Evolutionary conservation across 331 rosid species (phyloP).

Genomic region (Malus hybrid): DNA sequence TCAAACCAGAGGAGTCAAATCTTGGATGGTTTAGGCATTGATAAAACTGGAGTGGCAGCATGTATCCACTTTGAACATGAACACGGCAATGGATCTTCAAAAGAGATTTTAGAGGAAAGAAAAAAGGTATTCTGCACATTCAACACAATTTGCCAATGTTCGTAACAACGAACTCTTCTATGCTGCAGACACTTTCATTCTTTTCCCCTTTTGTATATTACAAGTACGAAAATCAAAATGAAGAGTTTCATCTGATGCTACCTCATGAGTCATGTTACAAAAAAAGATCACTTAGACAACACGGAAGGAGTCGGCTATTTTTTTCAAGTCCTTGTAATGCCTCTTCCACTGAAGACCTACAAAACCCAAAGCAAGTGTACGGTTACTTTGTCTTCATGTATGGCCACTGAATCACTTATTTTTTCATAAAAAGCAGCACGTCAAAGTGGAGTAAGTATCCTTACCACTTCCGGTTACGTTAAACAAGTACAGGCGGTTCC

Average conservation of each 20-base stretch:
- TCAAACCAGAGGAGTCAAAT: background rate
- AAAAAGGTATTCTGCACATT: background rate
- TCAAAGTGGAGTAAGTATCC: background rate
- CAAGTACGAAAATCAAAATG: background rate
- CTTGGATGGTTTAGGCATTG: too few relatives aligned
- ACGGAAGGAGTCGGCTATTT: constrained; percentile 63
- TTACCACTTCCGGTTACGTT: constrained; percentile 79
- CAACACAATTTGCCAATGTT: background rate
- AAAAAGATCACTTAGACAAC: constrained; percentile 33
- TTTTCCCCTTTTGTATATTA: background rate
- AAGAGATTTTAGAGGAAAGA: background rate
- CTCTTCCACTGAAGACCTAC: constrained; percentile 99
- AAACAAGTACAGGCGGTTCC: constrained; percentile 89
- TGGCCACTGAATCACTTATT: background rate
- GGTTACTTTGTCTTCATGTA: background rate
- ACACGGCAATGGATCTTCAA: background rate
- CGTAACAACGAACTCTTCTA: background rate
- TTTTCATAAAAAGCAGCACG: background rate
- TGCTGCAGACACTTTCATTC: background rate
- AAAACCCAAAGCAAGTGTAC: constrained; percentile 15
- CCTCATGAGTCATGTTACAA: background rate
- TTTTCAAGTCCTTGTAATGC: constrained; percentile 70
- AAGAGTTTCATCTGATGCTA: constrained; percentile 4
- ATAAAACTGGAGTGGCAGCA: too few relatives aligned
- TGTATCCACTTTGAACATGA: too few relatives aligned